Base-by-base conservation (phyloP, 345 rosid species). In the Hypericum perforatum region DNA sequence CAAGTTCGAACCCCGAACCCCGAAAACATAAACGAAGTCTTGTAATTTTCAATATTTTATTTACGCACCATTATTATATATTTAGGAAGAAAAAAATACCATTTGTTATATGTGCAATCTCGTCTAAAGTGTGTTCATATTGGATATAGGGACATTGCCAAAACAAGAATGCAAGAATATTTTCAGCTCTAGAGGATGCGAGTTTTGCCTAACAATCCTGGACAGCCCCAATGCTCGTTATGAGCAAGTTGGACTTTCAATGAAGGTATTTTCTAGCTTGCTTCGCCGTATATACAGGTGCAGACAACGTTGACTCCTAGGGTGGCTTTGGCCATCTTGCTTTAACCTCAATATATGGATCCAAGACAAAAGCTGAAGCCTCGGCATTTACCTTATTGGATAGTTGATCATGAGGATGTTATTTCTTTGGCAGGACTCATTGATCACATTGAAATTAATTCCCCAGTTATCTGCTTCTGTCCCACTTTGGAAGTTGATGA, bases 401-500 rank as follows among this genome's bases (percentile, higher is more conserved):
- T 74, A 91, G 70, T 81, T 87, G 60, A 91, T 86, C 96, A 79
- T 82, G 37, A 91, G 79, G 63, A 91, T 52, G 61, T 76, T 71
- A 63, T 58, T 69, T 61, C 73, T 82, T 66, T 86, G 82, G 78
- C 95, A 81, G 16, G 92, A 59, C 49, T 84, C 86, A 44, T 79
- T 86, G 73, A 86, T 74, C 54, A 65, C 67, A 48, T 72, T 76
- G 57, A 67, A 69, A 74, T 78, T 61, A 45, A 86, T 70, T 49
- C 89, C 89, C 96, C 96, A 84, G 53, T 84, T 91, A 72, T 78
- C 82, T 49, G 89, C 91, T 79, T 91, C 98, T 60, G 63, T 63
- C 54, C 72, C 77, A 74, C 95, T 65, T 72, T 91, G 98, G 67
- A 86, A 86, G 70, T 86, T 86, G 37, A 91, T 49, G 68, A 87